Evolutionary conservation across 352 stramenopile species (phyloP).

Genomic region (Phytopythium oedochilum): DNA sequence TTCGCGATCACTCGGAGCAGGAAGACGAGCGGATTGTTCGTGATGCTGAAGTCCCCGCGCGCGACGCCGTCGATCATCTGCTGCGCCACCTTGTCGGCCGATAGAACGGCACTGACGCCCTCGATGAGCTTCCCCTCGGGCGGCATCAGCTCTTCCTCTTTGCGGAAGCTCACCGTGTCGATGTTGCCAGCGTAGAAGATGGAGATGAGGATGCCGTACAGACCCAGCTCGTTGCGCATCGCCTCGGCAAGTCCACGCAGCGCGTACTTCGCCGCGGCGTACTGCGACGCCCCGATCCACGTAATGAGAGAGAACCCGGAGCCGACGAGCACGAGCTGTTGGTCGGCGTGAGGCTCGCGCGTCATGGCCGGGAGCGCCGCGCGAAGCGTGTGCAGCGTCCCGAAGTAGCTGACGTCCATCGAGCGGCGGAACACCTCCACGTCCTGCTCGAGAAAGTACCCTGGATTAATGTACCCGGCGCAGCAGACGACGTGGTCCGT

Average conservation of each 20-base stretch:
- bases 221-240: slow-evolving; percentile 38
- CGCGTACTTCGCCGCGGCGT: slow-evolving; percentile 44
- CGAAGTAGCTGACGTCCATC: slow-evolving; percentile 69
- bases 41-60: slow-evolving; percentile 45
- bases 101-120: slow-evolving; percentile 15
- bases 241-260: slow-evolving; percentile 52
- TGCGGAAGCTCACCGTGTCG: slow-evolving; percentile 33
- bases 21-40: slow-evolving; percentile 39
- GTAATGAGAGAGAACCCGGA: slow-evolving; percentile 39
- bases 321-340: slow-evolving; percentile 39
- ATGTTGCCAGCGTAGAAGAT: slow-evolving; percentile 46
- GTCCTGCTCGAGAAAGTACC: slow-evolving; percentile 55
- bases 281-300: slow-evolving; percentile 39
- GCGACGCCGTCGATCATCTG: slow-evolving; percentile 29
- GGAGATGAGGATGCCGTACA: slow-evolving; percentile 33
- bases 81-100: slow-evolving; percentile 24
- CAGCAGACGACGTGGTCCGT: slow-evolving; percentile 50
- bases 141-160: slow-evolving; percentile 31
- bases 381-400: slow-evolving; percentile 34
- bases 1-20: slow-evolving; percentile 41
- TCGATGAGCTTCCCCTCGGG: slow-evolving; percentile 41
- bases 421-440: slow-evolving; percentile 24
- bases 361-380: slow-evolving; percentile 46
- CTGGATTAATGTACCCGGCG: slow-evolving; percentile 31
- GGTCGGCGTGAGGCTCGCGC: slow-evolving; percentile 2